Base-by-base conservation (phyloP, 1,139 yeast species). In the Candida tropicalis region DNA sequence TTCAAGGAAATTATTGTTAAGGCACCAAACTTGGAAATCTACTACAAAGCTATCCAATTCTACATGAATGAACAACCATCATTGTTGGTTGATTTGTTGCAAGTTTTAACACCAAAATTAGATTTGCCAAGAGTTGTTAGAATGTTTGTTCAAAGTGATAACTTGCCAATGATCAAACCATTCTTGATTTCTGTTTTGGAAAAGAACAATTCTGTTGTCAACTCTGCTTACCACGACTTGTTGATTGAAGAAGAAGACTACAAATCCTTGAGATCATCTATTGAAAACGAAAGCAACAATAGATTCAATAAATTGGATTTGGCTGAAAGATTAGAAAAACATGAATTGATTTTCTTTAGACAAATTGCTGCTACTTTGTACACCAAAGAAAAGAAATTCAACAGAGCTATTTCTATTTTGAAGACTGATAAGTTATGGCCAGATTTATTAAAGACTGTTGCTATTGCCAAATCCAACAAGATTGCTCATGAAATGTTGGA, bases 181-280 rank as follows among this genome's bases (percentile, higher is more conserved):
- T 93, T 93, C 73, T 79, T 93, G 67, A 87, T 90, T 51, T 87
- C 95, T 42, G 97, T 93, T 7, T 82, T 93, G 68, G 86, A 82
- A 41, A 91, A 89, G 77, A 95, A 93, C 71, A 84, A 88, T 62
- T 82, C 93, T 13, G 84, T 91, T 48, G 98, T 93, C 39, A 93
- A 93, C 69, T 82, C 86, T 56, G 99, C 99, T 18, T 91, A 93
- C 70, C 98, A 93, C 62, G 97, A 91, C 58, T 71, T 93, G 60
- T 78, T 95, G 68, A 90, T 93, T 52, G 99, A 93, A 72, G 99
- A 93, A 68, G 96, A 90, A 66, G 98, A 93, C 64, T 82, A 93
- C 75, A 88, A 89, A 69, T 84, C 96, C 12, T 77, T 93, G 62
- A 82, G 86, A 56, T 84, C 85, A 51, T 87, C 95, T 32, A 91